Evolutionary conservation across 192 early-diverging fungal species (phyloP), one percentile per base, ranked within the genome.

Genomic region (Linnemannia exigua): DNA sequence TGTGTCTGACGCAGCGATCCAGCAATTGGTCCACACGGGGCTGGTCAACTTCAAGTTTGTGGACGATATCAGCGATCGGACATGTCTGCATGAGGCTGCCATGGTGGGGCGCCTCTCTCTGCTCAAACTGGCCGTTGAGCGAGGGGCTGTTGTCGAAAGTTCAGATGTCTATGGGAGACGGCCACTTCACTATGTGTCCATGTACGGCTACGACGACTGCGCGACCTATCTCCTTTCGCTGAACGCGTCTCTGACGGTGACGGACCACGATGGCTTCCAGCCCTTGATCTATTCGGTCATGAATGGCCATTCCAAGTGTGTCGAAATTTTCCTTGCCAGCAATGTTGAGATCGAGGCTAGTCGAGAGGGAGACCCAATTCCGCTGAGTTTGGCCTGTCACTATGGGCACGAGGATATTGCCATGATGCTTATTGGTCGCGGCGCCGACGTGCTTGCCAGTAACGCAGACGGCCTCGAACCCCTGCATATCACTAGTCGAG

Each of bases 11-110:
- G 88, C 92, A 15, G 88, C 90, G 14, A 89, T 95, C 47, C 87
- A 91, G 36, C 75, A 92, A 47, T 78, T 99, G 14, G 88, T 97
- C 50, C 86, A 80, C 17, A 92, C 94, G 0, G 89, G 89, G 0
- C 70, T 93, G 8, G 92, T 98, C 5, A 94, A 98, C 81, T 92
- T 93, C 72, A 95, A 93, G 51, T 96, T 93, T 86, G 87, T 93
- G 3, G 98, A 99, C 84, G 98, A 99, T 82, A 97, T 99, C 84
- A 99, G 94, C 78, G 94, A 96, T 75, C 92, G 96, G 31, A 98
- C 95, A 0, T 95, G 93, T 72, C 90, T 97, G 5, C 99, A 99
- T 81, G 97, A 97, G 77, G 93, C 96, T 2, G 95, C 97, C 0
- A 96, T 98, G 80, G 89, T 91, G 28, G 97, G 97, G 1, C 92